Conservation (phyloP, 140 eudicot genomes). For the Oenanthe javanica region DNA sequence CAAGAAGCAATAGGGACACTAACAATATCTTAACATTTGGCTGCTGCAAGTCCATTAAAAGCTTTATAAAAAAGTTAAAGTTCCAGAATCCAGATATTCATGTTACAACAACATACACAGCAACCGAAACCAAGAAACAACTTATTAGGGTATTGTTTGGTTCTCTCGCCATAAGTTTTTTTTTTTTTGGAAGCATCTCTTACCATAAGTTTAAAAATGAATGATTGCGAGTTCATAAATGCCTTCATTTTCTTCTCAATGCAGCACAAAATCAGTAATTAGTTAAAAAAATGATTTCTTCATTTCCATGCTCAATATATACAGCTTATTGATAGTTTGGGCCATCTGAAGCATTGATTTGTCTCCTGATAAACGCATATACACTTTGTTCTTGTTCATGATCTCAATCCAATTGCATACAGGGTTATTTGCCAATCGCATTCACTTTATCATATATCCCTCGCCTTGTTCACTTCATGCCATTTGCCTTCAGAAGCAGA, state of each 20-base stretch:
- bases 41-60: background rate
- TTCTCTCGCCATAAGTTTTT: background rate
- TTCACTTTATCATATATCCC: slow-evolving; percentile 55
- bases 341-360: slow-evolving; percentile 62
- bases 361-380: slow-evolving; percentile 73
- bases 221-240: background rate
- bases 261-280: slow-evolving; percentile 51
- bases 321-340: slow-evolving; percentile 43
- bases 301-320: slow-evolving; percentile 45
- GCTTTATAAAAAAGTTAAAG: background rate
- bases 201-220: background rate
- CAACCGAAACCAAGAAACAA: background rate
- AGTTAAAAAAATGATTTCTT: slow-evolving; percentile 48
- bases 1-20: background rate
- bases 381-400: slow-evolving; percentile 69
- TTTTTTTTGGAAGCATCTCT: background rate
- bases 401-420: slow-evolving; percentile 95
- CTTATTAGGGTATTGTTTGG: background rate
- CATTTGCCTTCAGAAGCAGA: slow-evolving; percentile 72
- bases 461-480: slow-evolving; percentile 50
- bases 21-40: background rate
- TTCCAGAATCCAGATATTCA: background rate
- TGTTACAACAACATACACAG: background rate
- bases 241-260: no score
- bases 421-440: slow-evolving; percentile 72